Evolutionary conservation across 352 stramenopile genomes (phyloP), one percentile per base, ranked within the genome.

Genomic region (Globisporangium okanoganense): DNA sequence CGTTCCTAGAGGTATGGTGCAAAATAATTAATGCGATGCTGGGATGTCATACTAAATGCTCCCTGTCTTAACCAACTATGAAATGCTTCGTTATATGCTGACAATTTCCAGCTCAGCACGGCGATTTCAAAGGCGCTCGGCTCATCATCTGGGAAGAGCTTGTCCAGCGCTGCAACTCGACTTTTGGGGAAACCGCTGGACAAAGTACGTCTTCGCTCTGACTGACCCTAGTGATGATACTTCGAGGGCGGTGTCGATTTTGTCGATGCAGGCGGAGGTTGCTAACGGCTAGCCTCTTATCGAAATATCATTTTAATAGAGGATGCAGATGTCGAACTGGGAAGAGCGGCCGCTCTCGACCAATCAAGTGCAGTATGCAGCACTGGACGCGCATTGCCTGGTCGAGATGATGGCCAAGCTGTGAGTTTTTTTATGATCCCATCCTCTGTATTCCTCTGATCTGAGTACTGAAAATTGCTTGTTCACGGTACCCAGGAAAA

Each of bases 281-380:
- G n/a, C n/a, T n/a, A n/a, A n/a, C n/a, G n/a, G n/a, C n/a, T n/a
- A n/a, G n/a, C n/a, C n/a, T n/a, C n/a, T n/a, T n/a, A 16, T 16
- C 25, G n/a, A 38, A 7, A 9, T 9, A 5, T 40, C 27, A 18
- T 35, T 43, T 41, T 12, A 31, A 12, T 14, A 51, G 79, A 69
- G 69, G 58, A 89, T 89, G 77, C 79, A 89, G 72, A 69, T 89
- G 27, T 89, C 79, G 1, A 86, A 89, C 44, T 89, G 79, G 77
- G 76, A 89, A 41, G 64, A 63, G 2, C 79, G 82, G 9, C 82
- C 82, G 10, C 64, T 92, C 20, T 82, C 78, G 3, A 29, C 55
- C 20, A 51, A 35, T 13, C 82, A 92, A 66, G 44, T 78, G 10
- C 57, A 76, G 0, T 92, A 92, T 33, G 79, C 82, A 22, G 79